Evolutionary conservation across 164 flowering plant genomes (phyloP), one percentile per base, ranked within the genome.

Genomic region (Kingdonia uniflora): DNA sequence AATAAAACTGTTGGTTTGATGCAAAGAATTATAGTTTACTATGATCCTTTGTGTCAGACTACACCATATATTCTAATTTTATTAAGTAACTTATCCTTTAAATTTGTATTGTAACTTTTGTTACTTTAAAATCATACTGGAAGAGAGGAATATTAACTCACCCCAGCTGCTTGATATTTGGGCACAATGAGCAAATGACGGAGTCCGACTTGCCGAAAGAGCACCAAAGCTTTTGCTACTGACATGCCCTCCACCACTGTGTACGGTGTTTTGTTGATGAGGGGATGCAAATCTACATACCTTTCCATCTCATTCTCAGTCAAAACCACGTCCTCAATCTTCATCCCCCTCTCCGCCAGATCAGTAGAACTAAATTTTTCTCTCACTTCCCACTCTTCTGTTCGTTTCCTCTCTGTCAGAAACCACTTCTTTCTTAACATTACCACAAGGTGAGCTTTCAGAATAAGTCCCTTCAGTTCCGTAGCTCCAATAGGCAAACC

Each of bases 181-280:
- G 95, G 95, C 2, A 88, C 77, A 29, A 92, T 61, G 44, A 82
- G 73, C 82, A 92, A 29, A 60, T 92, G 98, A 2, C 98, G 80
- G 7, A 88, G 88, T 24, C 83, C 98, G 1, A 82, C 78, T 61
- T 76, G 74, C 66, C 98, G 61, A 68, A 92, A 92, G 13, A 82
- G 85, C 60, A 84, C 82, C 72, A 76, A 14, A 11, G 96, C 96
- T 66, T 92, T 92, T 4, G 96, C 96, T 49, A 82, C 85, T 6
- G 98, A 87, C 88, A 86, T 77, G 68, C 74, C 82, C 58, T 92
- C 98, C 45, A 81, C 65, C 35, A 92, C 96, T 29, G 94, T 84
- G 51, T 75, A 78, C 11, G 98, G 96, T 0, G 96, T 79, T 46
- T 88, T 80, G 48, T 92, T 92, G 26, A 89, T 80, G 39, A 92